Conservation (phyloP, 805 yeast species). For the Candida ficus region DNA sequence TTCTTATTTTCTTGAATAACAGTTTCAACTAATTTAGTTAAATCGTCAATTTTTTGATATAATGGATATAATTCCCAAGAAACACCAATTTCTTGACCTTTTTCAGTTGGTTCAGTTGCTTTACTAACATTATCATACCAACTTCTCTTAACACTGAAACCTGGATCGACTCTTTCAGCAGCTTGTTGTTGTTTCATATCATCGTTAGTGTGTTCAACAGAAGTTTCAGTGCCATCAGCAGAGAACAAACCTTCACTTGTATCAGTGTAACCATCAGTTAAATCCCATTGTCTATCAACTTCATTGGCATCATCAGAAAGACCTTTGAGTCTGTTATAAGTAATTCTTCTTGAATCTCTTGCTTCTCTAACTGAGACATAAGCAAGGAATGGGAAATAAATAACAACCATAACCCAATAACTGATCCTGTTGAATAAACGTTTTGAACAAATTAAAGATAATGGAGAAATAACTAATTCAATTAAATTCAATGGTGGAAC, state of each 20-base stretch:
- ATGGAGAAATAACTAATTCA: constrained; percentile 49
- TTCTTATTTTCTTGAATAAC: constrained; percentile 17
- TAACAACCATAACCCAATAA: constrained; percentile 52
- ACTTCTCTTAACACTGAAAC: constrained; percentile 46
- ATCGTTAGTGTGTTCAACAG: constrained; percentile 30
- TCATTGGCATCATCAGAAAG: constrained; percentile 78
- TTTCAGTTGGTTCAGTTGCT: constrained; percentile 54
- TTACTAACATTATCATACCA: constrained; percentile 49
- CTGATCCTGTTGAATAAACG: constrained; percentile 36
- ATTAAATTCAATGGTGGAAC: constrained; percentile 81
- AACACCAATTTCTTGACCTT: constrained; percentile 49
- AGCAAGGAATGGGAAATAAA: constrained; percentile 64
- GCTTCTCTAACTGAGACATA: constrained; percentile 62
- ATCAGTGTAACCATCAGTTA: constrained; percentile 64
- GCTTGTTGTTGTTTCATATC: constrained; percentile 45
- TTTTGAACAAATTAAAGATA: constrained; percentile 36
- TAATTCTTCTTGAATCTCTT: constrained; percentile 60
- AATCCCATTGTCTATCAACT: constrained; percentile 73
- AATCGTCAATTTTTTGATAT: constrained; percentile 42
- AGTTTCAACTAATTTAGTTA: constrained; percentile 20
- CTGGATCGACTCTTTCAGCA: constrained; percentile 68
- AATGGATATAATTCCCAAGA: constrained; percentile 61
- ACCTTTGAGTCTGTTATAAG: constrained; percentile 60
- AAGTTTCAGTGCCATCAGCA: constrained; percentile 20
- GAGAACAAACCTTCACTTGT: constrained; percentile 27